Base-by-base conservation (phyloP, 2,329 filamentous ascomycete genomes). In the Trichocomaceae sp. region DNA sequence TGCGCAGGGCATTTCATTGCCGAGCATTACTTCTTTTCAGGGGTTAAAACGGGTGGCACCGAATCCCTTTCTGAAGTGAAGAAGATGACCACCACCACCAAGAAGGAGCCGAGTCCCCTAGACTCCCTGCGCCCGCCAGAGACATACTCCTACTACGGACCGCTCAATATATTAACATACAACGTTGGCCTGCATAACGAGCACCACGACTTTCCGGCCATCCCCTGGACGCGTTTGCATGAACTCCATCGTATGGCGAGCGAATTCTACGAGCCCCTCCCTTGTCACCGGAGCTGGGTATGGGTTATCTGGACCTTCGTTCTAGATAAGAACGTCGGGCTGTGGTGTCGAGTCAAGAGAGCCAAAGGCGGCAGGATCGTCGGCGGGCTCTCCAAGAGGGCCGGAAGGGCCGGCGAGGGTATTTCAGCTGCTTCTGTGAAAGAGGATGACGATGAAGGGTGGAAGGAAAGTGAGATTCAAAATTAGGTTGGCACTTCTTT, bases 151-250 rank as follows among this genome's bases (percentile, higher is more conserved):
- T 99, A 99, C 80, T 99, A 99, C 69, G 93, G 93, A 0, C 83
- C 87, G 0, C 81, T 97, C 61, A 99, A 99, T 75, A 74, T 90
- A 64, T 75, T 99, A 49, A 96, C 91, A 0, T 99, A 97, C 79
- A 99, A 99, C 64, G 93, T 99, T 46, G 93, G 93, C 52, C 77
- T 96, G 66, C 93, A 99, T 78, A 99, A 99, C 70, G 93, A 99
- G 78, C 93, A 99, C 74, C 93, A 99, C 72, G 93, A 99, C 72
- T 99, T 99, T 75, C 93, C 93, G 10, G 93, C 93, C 47, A 83
- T 99, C 47, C 92, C 93, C 0, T 99, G 93, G 93, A 96, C 90
- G 9, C 80, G 87, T 31, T 80, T 99, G 39, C 87, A 85, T 53
- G 79, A 79, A 66, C 77, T 99, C 52, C 84, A 91, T 66, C 75